Base-by-base conservation (phyloP, 2,329 filamentous ascomycete species). In the Scleromitrula shiraiana region DNA sequence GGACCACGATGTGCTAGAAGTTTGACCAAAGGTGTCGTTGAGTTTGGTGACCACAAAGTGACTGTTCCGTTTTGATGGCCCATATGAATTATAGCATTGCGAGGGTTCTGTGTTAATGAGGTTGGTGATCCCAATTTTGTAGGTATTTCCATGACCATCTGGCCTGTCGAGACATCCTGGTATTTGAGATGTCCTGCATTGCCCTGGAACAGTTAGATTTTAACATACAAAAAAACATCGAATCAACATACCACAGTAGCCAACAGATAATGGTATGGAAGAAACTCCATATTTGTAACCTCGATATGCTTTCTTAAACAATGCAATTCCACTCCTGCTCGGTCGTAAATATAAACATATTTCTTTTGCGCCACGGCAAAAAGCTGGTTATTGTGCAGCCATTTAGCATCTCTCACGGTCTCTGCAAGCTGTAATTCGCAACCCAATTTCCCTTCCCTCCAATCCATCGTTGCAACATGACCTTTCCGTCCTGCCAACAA, bases 311-410 rank as follows among this genome's bases (percentile, higher is more conserved):
- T 93, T 67, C 82, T 83, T 62, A 98, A 70, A 64, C 87, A 90
- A 66, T 98, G 93, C 46, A 98, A 70, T 69, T 98, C 93, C 17
- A 96, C 86, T 43, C 93, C 93, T 49, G 87, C 79, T 49, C 81
- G 76, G 62, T 96, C 93, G 71, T 98, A 98, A 56, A 98, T 96
- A 70, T 95, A 98, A 55, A 93, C 87, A 58, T 93, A 85, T 68
- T 91, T 93, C 74, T 95, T 96, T 69, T 98, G 91, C 37, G 93
- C 89, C 10, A 95, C 88, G 0, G 91, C 91, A 68, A 97, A 96
- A 68, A 81, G 85, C 58, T 95, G 88, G 65, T 93, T 90, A 65
- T 95, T 95, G 69, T 96, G 89, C 59, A 97, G 74, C 86, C 89
- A 98, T 63, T 83, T 84, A 22, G 85, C 84, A 68, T 96, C 91